phyloP scores from a whole-genome alignment of 2,329 filamentous ascomycete species.

The Reticulascus tulasneorum region DNA sequence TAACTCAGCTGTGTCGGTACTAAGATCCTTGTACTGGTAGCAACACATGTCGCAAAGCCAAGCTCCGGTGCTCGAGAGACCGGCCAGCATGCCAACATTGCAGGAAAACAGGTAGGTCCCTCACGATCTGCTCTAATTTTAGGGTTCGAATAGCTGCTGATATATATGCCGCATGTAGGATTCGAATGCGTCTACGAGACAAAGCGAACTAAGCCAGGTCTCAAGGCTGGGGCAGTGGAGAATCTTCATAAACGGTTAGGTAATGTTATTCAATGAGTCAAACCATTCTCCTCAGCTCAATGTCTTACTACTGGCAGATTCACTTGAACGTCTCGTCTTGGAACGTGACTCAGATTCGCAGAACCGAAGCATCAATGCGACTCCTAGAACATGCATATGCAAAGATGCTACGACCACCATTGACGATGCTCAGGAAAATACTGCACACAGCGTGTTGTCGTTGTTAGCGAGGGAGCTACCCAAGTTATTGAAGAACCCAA shows the following conservation, averaged over 20 bases:
- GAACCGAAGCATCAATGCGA: not conserved
- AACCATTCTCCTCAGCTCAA: not conserved
- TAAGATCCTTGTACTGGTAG: not conserved
- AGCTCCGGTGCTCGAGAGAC: not conserved
- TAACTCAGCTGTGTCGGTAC: not conserved
- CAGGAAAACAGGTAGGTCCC: not conserved
- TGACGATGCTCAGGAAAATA: conserved; percentile 2
- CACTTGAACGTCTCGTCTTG: conserved; percentile 8
- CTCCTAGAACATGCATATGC: not conserved
- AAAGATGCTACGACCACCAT: not conserved
- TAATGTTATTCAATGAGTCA: conserved; percentile 8
- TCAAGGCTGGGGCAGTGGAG: conserved; percentile 33
- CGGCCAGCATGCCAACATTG: not conserved
- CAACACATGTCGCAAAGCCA: not conserved
- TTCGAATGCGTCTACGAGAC: conserved; percentile 25
- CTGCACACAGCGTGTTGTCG: conserved; percentile 6
- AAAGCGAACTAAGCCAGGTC: conserved; percentile 29
- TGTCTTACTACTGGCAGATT: conserved; percentile 9
- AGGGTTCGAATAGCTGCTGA: no score
- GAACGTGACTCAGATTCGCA: conserved; percentile 1
- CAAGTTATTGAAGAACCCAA: conserved; percentile 2
- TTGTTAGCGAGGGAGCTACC: conserved; percentile 10
- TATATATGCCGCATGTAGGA: no score
- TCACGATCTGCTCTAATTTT: no score
- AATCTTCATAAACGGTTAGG: conserved; percentile 28